These are phyloP conservation scores for Leishmania martiniquensis DNA, from an alignment of 208 protist species.

Conservation along the genomic window DNA sequence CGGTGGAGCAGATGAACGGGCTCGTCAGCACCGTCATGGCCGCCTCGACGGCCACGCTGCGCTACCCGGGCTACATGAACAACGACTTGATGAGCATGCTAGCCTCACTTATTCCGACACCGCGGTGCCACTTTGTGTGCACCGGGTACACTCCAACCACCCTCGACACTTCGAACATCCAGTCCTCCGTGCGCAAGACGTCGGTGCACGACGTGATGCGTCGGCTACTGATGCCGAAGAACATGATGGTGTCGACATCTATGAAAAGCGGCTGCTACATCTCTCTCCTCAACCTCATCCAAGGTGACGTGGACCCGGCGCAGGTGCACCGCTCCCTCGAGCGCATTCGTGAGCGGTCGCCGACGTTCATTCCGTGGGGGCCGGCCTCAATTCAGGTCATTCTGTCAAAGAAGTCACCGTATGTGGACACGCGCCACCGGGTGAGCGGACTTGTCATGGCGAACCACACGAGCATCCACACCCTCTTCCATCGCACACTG, in stretches of 20 bases:
- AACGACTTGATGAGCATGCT: slow-evolving; percentile 98
- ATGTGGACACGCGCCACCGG: slow-evolving; percentile 96
- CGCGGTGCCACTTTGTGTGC: slow-evolving; percentile 99
- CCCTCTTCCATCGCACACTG: slow-evolving; percentile 93
- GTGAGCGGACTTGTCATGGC: slow-evolving; percentile 99
- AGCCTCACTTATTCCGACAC: slow-evolving; percentile 99
- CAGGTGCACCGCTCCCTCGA: slow-evolving; percentile 99
- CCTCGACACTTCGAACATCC: slow-evolving; percentile 87
- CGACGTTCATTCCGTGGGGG: slow-evolving; percentile 99
- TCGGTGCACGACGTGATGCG: slow-evolving; percentile 99
- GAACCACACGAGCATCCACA: slow-evolving; percentile 99
- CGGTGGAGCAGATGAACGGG: slow-evolving; percentile 98
- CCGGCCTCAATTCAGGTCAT: slow-evolving; percentile 96
- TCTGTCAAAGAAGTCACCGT: slow-evolving; percentile 96
- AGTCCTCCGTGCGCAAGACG: slow-evolving; percentile 97
- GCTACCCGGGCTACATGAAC: slow-evolving; percentile 99
- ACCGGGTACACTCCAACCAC: slow-evolving; percentile 99
- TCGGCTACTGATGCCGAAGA: slow-evolving; percentile 98
- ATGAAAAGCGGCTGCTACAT: slow-evolving; percentile 98
- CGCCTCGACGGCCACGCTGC: slow-evolving; percentile 98
- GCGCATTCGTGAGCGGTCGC: slow-evolving; percentile 97
- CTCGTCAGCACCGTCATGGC: slow-evolving; percentile 99
- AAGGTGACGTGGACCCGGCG: slow-evolving; percentile 98
- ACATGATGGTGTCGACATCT: slow-evolving; percentile 97
- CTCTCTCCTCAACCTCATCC: slow-evolving; percentile 99